A percentile compares a stretch with the other conserved stretches of the same genome.
phyloP scores from a whole-genome alignment of 495 filamentous ascomycete species.

The Lepraria neglecta region DNA sequence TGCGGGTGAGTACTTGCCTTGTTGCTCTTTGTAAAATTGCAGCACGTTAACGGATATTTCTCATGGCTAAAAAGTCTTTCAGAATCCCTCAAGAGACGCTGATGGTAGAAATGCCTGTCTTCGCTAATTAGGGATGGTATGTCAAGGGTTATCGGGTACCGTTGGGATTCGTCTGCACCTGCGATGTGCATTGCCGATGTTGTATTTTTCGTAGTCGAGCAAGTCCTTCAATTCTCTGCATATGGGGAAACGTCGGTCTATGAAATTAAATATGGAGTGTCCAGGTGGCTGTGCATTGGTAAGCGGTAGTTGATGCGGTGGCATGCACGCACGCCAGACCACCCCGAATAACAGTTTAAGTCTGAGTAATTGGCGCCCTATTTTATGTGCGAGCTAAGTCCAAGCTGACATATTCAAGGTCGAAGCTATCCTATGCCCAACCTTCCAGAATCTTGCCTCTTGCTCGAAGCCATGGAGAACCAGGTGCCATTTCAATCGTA shows the following conservation, averaged over 20 bases:
- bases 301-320: too few relatives aligned
- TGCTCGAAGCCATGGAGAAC: constrained; percentile 14
- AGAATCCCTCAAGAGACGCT: constrained; percentile 13
- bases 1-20: not conserved
- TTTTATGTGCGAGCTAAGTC: not conserved
- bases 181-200: not conserved
- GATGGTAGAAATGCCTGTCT: constrained; percentile 8
- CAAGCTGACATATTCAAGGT: not conserved
- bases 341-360: too few relatives aligned
- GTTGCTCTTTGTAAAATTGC: not conserved
- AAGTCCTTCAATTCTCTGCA: not conserved
- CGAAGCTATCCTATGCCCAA: not conserved
- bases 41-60: constrained; percentile 14
- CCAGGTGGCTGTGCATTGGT: too few relatives aligned
- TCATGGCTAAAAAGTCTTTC: constrained; percentile 16
- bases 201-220: too few relatives aligned
- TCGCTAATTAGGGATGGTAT: constrained; percentile 12
- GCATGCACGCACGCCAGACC: too few relatives aligned
- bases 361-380: too few relatives aligned
- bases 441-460: not conserved
- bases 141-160: constrained; percentile 3
- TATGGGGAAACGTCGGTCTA: not conserved
- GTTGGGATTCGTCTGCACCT: too few relatives aligned
- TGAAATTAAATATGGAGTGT: too few relatives aligned
- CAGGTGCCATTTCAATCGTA: constrained; percentile 2